A percentile compares a stretch with the other conserved stretches of the same genome.
Conservation (phyloP, 768 basidiomycete genomes). For the Serendipita sp. region DNA sequence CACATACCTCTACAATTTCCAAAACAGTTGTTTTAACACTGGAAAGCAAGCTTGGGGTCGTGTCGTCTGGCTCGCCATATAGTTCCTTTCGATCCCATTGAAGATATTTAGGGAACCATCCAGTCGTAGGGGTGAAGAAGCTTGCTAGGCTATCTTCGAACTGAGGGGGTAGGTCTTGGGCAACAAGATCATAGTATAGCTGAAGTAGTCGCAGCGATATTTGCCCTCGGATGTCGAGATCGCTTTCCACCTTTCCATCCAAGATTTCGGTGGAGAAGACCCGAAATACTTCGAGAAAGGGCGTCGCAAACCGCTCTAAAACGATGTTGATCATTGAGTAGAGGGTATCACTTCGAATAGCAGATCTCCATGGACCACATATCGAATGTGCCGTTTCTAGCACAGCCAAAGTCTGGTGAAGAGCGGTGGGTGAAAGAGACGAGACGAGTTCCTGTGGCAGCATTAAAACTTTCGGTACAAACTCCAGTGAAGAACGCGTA, state of each 20-base stretch:
- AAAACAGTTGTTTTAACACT: constrained; percentile 78
- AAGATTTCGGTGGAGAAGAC: constrained; percentile 42
- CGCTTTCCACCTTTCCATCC: constrained; percentile 21
- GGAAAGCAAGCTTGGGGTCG: constrained; percentile 70
- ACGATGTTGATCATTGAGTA: constrained; percentile 88
- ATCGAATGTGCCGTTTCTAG: constrained; percentile 93
- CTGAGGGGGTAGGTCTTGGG: constrained; percentile 86
- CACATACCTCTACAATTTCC: constrained; percentile 74
- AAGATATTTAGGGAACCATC: constrained; percentile 65
- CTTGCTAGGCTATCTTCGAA: constrained; percentile 76
- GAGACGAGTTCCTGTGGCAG: constrained; percentile 61
- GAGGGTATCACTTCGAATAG: constrained; percentile 71
- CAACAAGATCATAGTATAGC: constrained; percentile 85
- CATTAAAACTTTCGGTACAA: background rate
- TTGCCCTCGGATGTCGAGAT: constrained; percentile 42
- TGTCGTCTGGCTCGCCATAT: constrained; percentile 63
- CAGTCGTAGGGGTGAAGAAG: constrained; percentile 50
- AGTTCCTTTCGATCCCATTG: constrained; percentile 60
- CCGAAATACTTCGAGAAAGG: constrained; percentile 73
- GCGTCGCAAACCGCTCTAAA: constrained; percentile 60
- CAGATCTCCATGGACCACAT: constrained; percentile 83
- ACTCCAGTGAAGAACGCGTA: constrained; percentile 26
- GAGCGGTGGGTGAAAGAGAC: constrained; percentile 66
- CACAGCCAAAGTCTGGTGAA: constrained; percentile 74
- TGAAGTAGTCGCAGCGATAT: constrained; percentile 64